Percentiles rank a stretch among this genome's conserved stretches.
These are phyloP conservation scores for Microbotryomycetes sp. DNA, from an alignment of 1,284 basidiomycete genomes.

Conservation along the genomic window DNA sequence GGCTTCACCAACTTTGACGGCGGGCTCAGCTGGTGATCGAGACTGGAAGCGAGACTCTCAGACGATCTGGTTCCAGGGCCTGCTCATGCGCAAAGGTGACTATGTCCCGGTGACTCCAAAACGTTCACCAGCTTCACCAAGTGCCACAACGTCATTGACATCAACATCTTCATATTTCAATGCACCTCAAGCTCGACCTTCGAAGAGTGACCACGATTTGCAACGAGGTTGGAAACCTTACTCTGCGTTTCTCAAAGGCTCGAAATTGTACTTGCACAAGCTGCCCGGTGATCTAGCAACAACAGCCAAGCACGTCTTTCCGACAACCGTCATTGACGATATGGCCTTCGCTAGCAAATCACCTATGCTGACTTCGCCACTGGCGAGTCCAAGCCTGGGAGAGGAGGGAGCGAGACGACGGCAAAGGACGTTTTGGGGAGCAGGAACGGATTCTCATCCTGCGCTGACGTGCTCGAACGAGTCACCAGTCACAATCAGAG, in stretches of 20 bases:
- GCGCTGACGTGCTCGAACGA: constrained; percentile 49
- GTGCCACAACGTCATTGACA: neutral
- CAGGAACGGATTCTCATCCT: constrained; percentile 56
- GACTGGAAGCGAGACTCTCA: constrained; percentile 60
- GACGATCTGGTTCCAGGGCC: constrained; percentile 63
- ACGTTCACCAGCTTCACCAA: neutral
- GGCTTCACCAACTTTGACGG: constrained; percentile 17
- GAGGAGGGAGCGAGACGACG: constrained; percentile 13
- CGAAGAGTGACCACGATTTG: constrained; percentile 37
- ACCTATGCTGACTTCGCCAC: neutral
- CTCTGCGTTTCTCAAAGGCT: constrained; percentile 69
- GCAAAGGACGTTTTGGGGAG: constrained; percentile 65
- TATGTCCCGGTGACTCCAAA: constrained; percentile 41
- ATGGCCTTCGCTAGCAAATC: neutral
- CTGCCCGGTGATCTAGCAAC: constrained; percentile 52
- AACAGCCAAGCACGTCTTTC: constrained; percentile 61
- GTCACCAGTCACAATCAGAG: constrained; percentile 37
- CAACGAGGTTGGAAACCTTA: constrained; percentile 72
- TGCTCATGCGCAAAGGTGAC: constrained; percentile 62
- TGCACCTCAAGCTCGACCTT: constrained; percentile 34
- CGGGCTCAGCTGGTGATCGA: constrained; percentile 35
- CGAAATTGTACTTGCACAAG: constrained; percentile 75
- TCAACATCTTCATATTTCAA: neutral
- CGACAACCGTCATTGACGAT: constrained; percentile 51
- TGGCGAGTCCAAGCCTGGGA: neutral